These are phyloP conservation scores for Curvularia verruculosa DNA, from an alignment of 2,329 filamentous ascomycete genomes.

Conservation along the genomic window DNA sequence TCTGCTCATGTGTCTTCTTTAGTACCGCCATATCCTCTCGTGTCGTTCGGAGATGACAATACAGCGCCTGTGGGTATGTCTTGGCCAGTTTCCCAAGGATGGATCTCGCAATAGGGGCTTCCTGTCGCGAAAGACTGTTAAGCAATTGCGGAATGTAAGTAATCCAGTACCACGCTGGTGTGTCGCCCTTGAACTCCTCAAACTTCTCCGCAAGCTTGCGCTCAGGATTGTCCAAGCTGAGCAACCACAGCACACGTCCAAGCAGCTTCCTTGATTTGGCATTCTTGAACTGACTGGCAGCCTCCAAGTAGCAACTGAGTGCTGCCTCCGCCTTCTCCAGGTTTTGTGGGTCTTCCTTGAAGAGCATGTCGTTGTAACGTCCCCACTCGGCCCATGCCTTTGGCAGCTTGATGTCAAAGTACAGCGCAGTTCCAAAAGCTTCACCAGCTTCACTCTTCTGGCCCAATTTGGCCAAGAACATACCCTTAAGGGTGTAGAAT, in stretches of 20 bases:
- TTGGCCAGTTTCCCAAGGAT: conserved; percentile 95
- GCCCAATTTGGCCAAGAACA: conserved; percentile 95
- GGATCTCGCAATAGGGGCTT: conserved; percentile 82
- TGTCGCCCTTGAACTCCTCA: conserved; percentile 96
- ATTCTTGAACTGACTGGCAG: conserved; percentile 95
- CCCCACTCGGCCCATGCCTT: conserved; percentile 99
- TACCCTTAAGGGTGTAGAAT: conserved; percentile 98
- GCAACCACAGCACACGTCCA: conserved; percentile 90
- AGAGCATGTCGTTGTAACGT: conserved; percentile 94
- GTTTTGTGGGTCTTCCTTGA: conserved; percentile 86
- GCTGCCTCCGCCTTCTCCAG: conserved; percentile 87
- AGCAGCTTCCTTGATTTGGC: conserved; percentile 94
- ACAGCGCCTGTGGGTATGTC: conserved; percentile 89
- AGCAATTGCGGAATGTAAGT: conserved; percentile 97
- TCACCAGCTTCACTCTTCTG: conserved; percentile 91
- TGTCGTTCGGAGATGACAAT: conserved; percentile 92
- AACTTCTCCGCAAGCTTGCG: conserved; percentile 85
- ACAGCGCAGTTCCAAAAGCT: conserved; percentile 92
- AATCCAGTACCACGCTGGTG: conserved; percentile 99
- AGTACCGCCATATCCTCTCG: conserved; percentile 92
- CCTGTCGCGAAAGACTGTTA: conserved; percentile 87
- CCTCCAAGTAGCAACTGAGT: conserved; percentile 93
- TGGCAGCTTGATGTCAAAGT: conserved; percentile 91
- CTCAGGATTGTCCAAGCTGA: conserved; percentile 89
- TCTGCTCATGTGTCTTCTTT: conserved; percentile 80